Evolutionary conservation across 768 basidiomycete genomes (phyloP).

Genomic region (Cubamyces sp.): DNA sequence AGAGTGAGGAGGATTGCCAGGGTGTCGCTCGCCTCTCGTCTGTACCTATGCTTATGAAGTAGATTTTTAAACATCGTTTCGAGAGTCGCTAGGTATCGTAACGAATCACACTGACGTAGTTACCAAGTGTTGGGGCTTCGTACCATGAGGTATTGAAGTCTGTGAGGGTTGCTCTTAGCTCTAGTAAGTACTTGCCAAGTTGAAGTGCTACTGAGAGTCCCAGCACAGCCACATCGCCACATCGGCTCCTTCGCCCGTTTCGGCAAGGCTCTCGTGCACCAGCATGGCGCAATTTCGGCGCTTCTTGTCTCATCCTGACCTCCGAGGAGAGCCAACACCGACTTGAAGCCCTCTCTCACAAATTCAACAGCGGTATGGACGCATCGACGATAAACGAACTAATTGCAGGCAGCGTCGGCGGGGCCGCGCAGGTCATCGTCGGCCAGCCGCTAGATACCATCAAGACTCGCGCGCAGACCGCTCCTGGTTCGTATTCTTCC

Average conservation of each 20-base stretch:
- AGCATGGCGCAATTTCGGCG: slow-evolving; percentile 19
- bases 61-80: too few species aligned
- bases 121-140: neutral
- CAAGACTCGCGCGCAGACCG: slow-evolving; percentile 88
- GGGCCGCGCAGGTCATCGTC: slow-evolving; percentile 95
- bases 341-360: neutral
- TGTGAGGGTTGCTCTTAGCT: too few species aligned
- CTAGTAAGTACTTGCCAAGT: too few species aligned
- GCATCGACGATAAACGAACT: slow-evolving; percentile 79
- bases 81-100: too few species aligned
- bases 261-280: slow-evolving; percentile 9
- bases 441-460: slow-evolving; percentile 90
- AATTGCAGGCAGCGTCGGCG: slow-evolving; percentile 85
- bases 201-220: too few species aligned
- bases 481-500: slow-evolving; percentile 62
- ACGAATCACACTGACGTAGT: too few species aligned
- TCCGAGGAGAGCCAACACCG: neutral
- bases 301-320: neutral
- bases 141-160: neutral
- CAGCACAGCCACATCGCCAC: slow-evolving; percentile 6
- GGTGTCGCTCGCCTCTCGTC: too few species aligned
- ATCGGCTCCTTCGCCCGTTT: slow-evolving; percentile 3
- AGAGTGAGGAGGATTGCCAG: too few species aligned
- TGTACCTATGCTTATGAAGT: too few species aligned
- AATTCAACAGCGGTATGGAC: slow-evolving; percentile 23